phyloP scores from a whole-genome alignment of 148 eudicot species.

The Nepenthes mirabilis region DNA sequence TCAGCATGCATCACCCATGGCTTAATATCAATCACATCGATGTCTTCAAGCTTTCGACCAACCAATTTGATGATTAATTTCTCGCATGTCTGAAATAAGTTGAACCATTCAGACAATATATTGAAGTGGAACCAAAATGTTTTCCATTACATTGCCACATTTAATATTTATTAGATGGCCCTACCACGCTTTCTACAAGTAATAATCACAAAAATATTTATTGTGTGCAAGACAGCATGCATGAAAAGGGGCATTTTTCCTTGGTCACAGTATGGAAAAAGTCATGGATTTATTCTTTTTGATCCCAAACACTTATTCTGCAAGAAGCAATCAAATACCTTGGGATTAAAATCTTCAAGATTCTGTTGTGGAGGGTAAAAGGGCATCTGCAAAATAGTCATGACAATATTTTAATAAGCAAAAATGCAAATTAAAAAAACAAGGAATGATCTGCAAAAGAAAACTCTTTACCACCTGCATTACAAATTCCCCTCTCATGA shows the following conservation, averaged over 20 bases:
- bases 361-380: slow-evolving; percentile 93
- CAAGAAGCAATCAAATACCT: slow-evolving; percentile 29
- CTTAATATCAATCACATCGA: slow-evolving; percentile 64
- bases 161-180: too few species aligned
- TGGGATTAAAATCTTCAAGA: slow-evolving; percentile 59
- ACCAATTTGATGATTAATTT: slow-evolving; percentile 55
- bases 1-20: slow-evolving; percentile 99
- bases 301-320: too few species aligned
- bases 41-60: slow-evolving; percentile 75
- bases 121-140: not conserved
- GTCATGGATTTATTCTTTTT: too few species aligned
- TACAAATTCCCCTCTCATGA: slow-evolving; percentile 85
- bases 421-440: not conserved
- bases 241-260: too few species aligned
- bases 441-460: not conserved
- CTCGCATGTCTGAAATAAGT: slow-evolving; percentile 63
- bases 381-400: slow-evolving; percentile 47
- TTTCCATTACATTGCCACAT: not conserved
- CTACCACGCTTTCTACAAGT: too few species aligned
- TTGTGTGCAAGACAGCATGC: too few species aligned
- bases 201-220: too few species aligned
- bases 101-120: slow-evolving; percentile 1
- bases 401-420: not conserved
- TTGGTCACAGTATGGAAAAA: too few species aligned
- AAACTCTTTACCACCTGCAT: slow-evolving; percentile 46